Evolutionary conservation across 2,329 filamentous ascomycete species (phyloP).

Genomic region (Aspergillus felis): DNA sequence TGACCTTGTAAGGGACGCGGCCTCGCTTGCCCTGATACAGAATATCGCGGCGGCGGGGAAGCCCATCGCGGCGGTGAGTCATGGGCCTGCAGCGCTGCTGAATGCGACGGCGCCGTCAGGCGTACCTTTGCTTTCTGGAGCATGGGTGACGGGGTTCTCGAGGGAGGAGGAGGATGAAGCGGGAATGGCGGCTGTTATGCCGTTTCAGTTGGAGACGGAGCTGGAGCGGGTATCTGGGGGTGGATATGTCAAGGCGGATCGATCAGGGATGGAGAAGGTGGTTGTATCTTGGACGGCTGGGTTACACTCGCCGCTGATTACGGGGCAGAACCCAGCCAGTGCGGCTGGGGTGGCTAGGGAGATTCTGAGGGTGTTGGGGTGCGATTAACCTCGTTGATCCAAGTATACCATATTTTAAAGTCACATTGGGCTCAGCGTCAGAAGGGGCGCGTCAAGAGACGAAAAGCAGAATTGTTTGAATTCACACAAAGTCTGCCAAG

Average conservation of each 20-base stretch:
- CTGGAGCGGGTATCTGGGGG: constrained; percentile 39
- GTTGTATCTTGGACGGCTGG: constrained; percentile 30
- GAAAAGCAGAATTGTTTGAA: constrained; percentile 1
- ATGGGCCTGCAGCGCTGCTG: constrained; percentile 44
- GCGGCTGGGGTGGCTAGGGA: constrained; percentile 42
- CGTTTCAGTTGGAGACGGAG: constrained; percentile 46
- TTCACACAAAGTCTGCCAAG: constrained; percentile 14
- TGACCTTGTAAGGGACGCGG: constrained; percentile 40
- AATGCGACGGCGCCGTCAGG: constrained; percentile 44
- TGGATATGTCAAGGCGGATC: constrained; percentile 44
- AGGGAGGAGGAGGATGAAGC: constrained; percentile 46
- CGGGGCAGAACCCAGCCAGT: constrained; percentile 48
- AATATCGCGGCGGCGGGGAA: constrained; percentile 46
- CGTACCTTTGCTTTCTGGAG: constrained; percentile 38
- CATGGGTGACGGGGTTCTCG: constrained; percentile 46
- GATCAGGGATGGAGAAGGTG: constrained; percentile 45
- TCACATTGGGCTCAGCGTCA: neutral
- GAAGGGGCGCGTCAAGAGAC: neutral
- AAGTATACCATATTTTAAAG: no score
- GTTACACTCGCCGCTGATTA: constrained; percentile 39
- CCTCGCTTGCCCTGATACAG: constrained; percentile 42
- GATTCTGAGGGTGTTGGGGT: constrained; percentile 34
- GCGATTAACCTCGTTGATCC: neutral
- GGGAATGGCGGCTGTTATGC: constrained; percentile 38
- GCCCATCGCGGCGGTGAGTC: constrained; percentile 47